Evolutionary conservation across 371 early-diverging fungal species (phyloP).

Genomic region (Choanephora cucurbitarum): DNA sequence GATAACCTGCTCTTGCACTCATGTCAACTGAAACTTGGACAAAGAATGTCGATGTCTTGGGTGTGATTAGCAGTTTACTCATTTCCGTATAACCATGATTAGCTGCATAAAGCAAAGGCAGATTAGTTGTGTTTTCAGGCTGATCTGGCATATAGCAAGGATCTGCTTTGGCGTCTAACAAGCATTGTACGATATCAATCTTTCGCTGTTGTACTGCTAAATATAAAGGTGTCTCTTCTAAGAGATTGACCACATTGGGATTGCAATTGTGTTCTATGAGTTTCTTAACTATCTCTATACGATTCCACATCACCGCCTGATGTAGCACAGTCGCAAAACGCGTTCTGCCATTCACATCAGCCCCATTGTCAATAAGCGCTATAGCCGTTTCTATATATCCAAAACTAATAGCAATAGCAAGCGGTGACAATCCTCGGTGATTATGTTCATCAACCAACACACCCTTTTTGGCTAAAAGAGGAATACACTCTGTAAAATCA

Average conservation of each 20-base stretch:
- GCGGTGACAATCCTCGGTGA: constrained; percentile 35
- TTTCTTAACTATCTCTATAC: constrained; percentile 38
- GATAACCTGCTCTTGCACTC: constrained; percentile 28
- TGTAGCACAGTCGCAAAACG: constrained; percentile 42
- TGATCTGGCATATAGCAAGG: constrained; percentile 25
- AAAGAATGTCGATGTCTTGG: constrained; percentile 31
- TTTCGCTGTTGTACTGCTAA: constrained; percentile 54
- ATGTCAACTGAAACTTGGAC: constrained; percentile 35
- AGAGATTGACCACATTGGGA: constrained; percentile 36
- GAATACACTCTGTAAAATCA: constrained; percentile 30
- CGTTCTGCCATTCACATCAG: constrained; percentile 37
- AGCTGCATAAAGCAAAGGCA: constrained; percentile 50
- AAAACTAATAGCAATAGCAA: constrained; percentile 50
- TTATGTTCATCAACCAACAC: constrained; percentile 33
- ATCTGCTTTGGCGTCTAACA: constrained; percentile 43
- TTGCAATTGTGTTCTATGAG: constrained; percentile 33
- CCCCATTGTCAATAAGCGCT: constrained; percentile 31
- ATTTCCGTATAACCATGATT: constrained; percentile 54
- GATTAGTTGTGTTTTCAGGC: constrained; percentile 24
- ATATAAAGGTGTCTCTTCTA: constrained; percentile 49
- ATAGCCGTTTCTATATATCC: constrained; percentile 28
- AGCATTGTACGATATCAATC: constrained; percentile 43
- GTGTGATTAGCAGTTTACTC: constrained; percentile 36
- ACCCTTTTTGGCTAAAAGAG: constrained; percentile 24
- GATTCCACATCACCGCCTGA: constrained; percentile 51